Evolutionary conservation across 352 stramenopile genomes (phyloP).

Genomic region (Detonula confervacea): DNA sequence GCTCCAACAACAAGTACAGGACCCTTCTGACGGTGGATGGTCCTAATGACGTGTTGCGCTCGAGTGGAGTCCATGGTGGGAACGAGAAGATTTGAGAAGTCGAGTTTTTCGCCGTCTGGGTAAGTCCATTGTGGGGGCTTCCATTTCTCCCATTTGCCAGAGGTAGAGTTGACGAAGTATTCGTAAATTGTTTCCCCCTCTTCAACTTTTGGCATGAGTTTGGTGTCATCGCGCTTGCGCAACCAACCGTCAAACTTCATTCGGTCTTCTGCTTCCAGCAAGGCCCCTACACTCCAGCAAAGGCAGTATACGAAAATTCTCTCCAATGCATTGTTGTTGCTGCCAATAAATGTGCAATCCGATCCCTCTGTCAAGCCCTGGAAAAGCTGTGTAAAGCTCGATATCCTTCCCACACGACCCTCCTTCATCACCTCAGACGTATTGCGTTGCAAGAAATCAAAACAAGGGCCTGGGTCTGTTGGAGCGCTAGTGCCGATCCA

Average conservation of each 20-base stretch:
- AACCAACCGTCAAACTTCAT: slow-evolving; percentile 96
- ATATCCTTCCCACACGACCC: slow-evolving; percentile 90
- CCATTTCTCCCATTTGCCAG: slow-evolving; percentile 95
- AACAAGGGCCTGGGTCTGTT: slow-evolving; percentile 93
- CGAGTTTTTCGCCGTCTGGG: slow-evolving; percentile 92
- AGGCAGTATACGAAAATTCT: slow-evolving; percentile 97
- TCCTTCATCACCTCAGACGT: slow-evolving; percentile 93
- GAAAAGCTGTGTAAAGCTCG: slow-evolving; percentile 89
- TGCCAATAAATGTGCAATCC: slow-evolving; percentile 43
- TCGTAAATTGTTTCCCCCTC: slow-evolving; percentile 90
- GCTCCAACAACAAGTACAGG: slow-evolving; percentile 95
- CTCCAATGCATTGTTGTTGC: slow-evolving; percentile 84
- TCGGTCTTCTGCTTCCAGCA: slow-evolving; percentile 95
- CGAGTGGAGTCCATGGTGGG: slow-evolving; percentile 98
- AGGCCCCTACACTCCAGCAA: slow-evolving; percentile 94
- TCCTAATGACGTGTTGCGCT: slow-evolving; percentile 90
- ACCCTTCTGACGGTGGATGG: slow-evolving; percentile 92
- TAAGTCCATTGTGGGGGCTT: slow-evolving; percentile 94
- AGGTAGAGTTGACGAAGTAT: slow-evolving; percentile 91
- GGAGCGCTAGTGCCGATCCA: slow-evolving; percentile 95
- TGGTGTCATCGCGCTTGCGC: slow-evolving; percentile 89
- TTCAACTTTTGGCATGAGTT: slow-evolving; percentile 88
- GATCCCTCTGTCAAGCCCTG: slow-evolving; percentile 82
- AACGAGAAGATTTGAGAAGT: slow-evolving; percentile 98
- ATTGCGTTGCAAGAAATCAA: slow-evolving; percentile 95